Conservation (phyloP, 371 early-diverging fungal genomes). For the Haplosporangium sp. region DNA sequence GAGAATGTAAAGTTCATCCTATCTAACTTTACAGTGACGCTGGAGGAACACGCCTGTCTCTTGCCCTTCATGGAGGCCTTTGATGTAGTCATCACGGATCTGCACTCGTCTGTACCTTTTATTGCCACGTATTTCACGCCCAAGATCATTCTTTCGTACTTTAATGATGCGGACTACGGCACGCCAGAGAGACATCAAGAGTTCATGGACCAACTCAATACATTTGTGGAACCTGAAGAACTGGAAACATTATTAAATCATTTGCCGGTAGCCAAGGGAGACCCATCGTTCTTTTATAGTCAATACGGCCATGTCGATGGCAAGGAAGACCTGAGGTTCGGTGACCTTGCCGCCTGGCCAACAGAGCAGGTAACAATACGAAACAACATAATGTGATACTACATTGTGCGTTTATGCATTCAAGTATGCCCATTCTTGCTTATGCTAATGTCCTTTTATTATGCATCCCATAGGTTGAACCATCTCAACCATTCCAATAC, state of each 20-base stretch:
- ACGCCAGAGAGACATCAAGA: slow-evolving; percentile 48
- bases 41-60: slow-evolving; percentile 49
- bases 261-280: slow-evolving; percentile 42
- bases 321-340: slow-evolving; percentile 51
- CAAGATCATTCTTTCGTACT: slow-evolving; percentile 51
- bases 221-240: slow-evolving; percentile 46
- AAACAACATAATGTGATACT: neutral
- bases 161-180: slow-evolving; percentile 55
- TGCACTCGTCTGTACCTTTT: slow-evolving; percentile 55
- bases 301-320: slow-evolving; percentile 56
- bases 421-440: neutral
- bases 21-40: slow-evolving; percentile 40
- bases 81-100: slow-evolving; percentile 51
- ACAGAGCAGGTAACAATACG: slow-evolving; percentile 27
- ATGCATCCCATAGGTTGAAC: slow-evolving; percentile 14
- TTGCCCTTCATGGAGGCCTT: slow-evolving; percentile 56
- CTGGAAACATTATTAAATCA: slow-evolving; percentile 31
- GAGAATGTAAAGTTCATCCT: slow-evolving; percentile 51
- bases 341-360: slow-evolving; percentile 52
- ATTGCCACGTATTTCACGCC: slow-evolving; percentile 57
- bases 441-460: neutral
- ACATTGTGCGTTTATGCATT: too few species aligned
- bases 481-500: slow-evolving; percentile 27
- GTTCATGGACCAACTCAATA: slow-evolving; percentile 48
- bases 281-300: slow-evolving; percentile 46